Evolutionary conservation across 2,329 filamentous ascomycete genomes (phyloP).

Genomic region (Aureobasidium musti): DNA sequence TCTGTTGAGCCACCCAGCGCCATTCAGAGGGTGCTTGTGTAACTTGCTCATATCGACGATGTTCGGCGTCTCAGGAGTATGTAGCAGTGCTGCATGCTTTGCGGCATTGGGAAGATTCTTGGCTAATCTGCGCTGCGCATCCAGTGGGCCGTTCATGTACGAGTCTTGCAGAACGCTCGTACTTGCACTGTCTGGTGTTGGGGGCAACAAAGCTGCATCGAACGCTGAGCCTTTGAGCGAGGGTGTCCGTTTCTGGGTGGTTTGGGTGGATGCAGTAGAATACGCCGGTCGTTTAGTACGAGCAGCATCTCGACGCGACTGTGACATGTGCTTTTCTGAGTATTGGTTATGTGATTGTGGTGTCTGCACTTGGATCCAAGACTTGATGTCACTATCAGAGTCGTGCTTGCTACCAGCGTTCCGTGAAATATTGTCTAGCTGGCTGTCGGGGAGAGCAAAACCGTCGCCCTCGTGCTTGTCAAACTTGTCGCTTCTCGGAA

Average conservation of each 20-base stretch:
- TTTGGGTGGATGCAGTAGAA: background rate
- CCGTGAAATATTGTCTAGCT: background rate
- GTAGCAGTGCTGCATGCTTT: conserved; percentile 17
- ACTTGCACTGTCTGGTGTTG: conserved; percentile 41
- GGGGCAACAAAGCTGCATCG: conserved; percentile 38
- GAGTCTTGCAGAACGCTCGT: conserved; percentile 41
- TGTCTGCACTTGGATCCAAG: conserved; percentile 22
- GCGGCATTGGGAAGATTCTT: background rate
- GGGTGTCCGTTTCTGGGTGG: background rate
- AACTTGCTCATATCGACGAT: background rate
- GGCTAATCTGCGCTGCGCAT: background rate
- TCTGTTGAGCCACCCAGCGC: conserved; percentile 10
- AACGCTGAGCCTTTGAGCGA: conserved; percentile 34
- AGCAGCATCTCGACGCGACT: background rate
- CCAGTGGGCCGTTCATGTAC: conserved; percentile 9
- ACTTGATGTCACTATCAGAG: conserved; percentile 10
- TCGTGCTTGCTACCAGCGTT: conserved; percentile 3
- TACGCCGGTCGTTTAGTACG: background rate
- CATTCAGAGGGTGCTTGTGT: background rate
- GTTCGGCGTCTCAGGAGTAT: background rate
- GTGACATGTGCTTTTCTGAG: background rate
- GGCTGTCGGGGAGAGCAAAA: background rate
- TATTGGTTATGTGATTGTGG: background rate
- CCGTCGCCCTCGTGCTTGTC: background rate
- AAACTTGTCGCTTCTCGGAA: background rate